phyloP scores from a whole-genome alignment of 495 filamentous ascomycete species.

The Penicillium simplicissimum region DNA sequence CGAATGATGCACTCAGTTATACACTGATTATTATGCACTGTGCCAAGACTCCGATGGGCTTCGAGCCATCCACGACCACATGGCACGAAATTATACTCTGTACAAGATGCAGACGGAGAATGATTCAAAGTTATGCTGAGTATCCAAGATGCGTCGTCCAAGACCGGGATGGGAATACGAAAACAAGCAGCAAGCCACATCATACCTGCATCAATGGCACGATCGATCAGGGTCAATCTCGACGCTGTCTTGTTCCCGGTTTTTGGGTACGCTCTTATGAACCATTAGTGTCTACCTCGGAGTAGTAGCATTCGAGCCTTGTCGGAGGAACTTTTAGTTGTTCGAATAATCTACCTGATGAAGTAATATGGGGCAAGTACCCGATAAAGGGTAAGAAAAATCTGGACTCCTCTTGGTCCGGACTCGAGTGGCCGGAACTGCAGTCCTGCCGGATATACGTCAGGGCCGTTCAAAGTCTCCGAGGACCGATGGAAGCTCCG shows the following conservation, averaged over 20 bases:
- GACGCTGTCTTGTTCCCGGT: background rate
- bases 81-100: background rate
- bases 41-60: conserved; percentile 5
- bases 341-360: background rate
- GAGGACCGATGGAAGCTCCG: conserved; percentile 27
- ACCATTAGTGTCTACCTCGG: background rate
- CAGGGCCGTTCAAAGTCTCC: conserved; percentile 24
- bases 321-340: background rate
- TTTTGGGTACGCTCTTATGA: background rate
- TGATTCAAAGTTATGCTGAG: background rate
- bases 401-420: background rate
- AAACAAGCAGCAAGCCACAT: background rate
- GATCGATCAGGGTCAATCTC: background rate
- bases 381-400: background rate
- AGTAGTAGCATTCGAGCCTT: background rate
- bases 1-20: conserved; percentile 13
- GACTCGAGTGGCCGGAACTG: conserved; percentile 18
- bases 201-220: background rate
- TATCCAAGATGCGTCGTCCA: background rate
- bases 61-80: background rate
- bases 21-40: conserved; percentile 13
- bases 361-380: background rate
- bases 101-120: background rate
- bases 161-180: background rate
- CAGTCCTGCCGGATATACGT: conserved; percentile 30